Base-by-base conservation (phyloP, 2,329 filamentous ascomycete species). In the Scedosporium apiospermum region DNA sequence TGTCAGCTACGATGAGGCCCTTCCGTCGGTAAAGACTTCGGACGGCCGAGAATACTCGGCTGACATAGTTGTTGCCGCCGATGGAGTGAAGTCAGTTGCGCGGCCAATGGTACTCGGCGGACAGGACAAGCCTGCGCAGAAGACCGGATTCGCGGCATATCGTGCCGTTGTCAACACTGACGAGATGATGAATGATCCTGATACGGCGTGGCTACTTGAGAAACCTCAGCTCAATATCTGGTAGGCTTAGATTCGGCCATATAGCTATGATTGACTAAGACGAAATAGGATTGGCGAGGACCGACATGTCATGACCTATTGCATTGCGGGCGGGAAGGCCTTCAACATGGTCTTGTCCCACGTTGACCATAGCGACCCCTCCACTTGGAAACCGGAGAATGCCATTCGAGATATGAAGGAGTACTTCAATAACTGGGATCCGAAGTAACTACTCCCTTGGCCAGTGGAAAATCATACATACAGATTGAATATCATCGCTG, bases 331-430 rank as follows among this genome's bases (percentile, higher is more conserved):
- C 1, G 76, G 76, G 2, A 71, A 75, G 55, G 70, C 74, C 0
- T 79, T 79, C 68, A 79, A 79, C 64, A 75, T 80, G 74, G 77
- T 79, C 0, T 67, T 80, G 0, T 78, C 75, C 5, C 76, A 79
- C 64, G 69, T 69, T 7, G 77, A 79, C 64, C 58, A 67, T 5
- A 68, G 68, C 0, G 72, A 77, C 38, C 71, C 74, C 0, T 62
- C 66, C 1, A 71, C 68, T 4, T 74, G 72, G 70, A 68, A 63
- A 12, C 23, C 58, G 10, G 65, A 70, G 6, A 65, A 64, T 1
- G 67, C 70, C 6, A 58, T 77, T 9, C 63, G 63, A 2, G 71
- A 75, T 26, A 75, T 75, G 74, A 67, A 67, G 58, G 63, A 63
- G 3, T 67, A 73, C 16, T 75, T 75, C 60, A 57, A 64, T 7